phyloP scores from a whole-genome alignment of 129 eudicot genomes.

The Scalesia atractyloides region DNA sequence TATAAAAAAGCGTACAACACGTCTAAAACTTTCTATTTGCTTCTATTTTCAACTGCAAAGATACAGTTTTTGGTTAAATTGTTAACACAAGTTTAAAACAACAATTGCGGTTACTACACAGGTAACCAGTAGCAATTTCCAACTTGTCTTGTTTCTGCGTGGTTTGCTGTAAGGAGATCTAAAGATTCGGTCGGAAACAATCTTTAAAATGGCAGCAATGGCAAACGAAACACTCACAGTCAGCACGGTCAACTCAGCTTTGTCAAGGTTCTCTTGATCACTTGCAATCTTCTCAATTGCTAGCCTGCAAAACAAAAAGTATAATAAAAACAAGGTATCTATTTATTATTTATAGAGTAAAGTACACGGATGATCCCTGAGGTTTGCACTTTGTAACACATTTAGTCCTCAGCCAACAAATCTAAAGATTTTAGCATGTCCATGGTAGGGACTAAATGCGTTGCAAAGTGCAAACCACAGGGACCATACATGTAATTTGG shows the following conservation, averaged over 20 bases:
- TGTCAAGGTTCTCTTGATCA: conserved; percentile 70
- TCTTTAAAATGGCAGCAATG: conserved; percentile 54
- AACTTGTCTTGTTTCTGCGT: conserved; percentile 31
- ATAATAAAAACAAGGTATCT: no score
- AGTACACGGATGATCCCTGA: no score
- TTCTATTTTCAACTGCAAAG: not conserved
- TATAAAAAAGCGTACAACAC: conserved; percentile 21
- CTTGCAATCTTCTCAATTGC: conserved; percentile 60
- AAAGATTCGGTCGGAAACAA: conserved; percentile 45
- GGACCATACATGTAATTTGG: no score
- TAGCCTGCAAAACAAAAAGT: conserved; percentile 46
- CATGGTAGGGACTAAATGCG: no score
- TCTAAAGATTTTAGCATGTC: no score
- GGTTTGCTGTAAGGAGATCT: conserved; percentile 22
- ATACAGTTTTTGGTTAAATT: conserved; percentile 7
- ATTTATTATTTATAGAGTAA: no score
- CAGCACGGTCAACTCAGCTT: conserved; percentile 65
- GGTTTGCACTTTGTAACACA: no score
- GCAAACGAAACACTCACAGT: conserved; percentile 57
- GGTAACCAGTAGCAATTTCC: conserved; percentile 42
- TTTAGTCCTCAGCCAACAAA: no score
- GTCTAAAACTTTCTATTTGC: conserved; percentile 17
- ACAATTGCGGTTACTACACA: conserved; percentile 39
- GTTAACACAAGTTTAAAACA: conserved; percentile 30
- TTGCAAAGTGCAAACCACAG: no score